Evolutionary conservation across 768 basidiomycete species (phyloP).

Genomic region (Russula earlei): DNA sequence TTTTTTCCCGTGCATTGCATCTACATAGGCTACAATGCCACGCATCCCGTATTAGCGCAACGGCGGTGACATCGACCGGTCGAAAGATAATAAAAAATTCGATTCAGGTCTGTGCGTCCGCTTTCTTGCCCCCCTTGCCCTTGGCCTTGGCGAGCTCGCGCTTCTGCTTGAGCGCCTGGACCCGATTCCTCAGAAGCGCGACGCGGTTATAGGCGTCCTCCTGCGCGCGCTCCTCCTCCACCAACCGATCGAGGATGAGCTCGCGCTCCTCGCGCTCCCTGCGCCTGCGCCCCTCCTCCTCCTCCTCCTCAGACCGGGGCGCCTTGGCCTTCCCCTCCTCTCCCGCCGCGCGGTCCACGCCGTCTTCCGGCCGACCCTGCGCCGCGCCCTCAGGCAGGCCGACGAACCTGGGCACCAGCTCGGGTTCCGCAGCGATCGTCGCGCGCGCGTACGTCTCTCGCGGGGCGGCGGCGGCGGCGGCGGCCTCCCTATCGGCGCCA

Average conservation of each 20-base stretch:
- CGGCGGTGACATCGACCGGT: no score
- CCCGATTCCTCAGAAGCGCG: constrained; percentile 46
- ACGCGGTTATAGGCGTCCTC: constrained; percentile 83
- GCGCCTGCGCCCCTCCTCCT: constrained; percentile 36
- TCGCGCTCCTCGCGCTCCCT: constrained; percentile 69
- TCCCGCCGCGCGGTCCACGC: constrained; percentile 19
- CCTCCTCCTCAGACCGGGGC: constrained; percentile 35
- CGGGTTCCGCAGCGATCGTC: constrained; percentile 62
- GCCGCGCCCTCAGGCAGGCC: constrained; percentile 37
- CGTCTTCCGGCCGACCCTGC: constrained; percentile 18
- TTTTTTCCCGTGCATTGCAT: no score
- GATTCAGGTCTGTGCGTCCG: constrained; percentile 3
- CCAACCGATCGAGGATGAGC: constrained; percentile 73
- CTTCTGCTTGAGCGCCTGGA: constrained; percentile 48
- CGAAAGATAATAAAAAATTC: background rate
- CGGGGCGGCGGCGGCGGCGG: constrained; percentile 5
- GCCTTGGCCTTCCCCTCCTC: constrained; percentile 25
- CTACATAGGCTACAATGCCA: background rate
- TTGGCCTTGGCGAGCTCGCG: constrained; percentile 27
- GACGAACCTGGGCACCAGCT: constrained; percentile 36
- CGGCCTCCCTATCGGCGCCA: background rate
- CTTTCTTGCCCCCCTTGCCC: constrained; percentile 11
- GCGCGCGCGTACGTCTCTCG: constrained; percentile 56
- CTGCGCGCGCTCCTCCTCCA: constrained; percentile 80
- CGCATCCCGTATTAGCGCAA: background rate